A percentile compares a stretch with the other conserved stretches of the same genome.
phyloP scores from a whole-genome alignment of 345 rosid species.

The Barbarea vulgaris region DNA sequence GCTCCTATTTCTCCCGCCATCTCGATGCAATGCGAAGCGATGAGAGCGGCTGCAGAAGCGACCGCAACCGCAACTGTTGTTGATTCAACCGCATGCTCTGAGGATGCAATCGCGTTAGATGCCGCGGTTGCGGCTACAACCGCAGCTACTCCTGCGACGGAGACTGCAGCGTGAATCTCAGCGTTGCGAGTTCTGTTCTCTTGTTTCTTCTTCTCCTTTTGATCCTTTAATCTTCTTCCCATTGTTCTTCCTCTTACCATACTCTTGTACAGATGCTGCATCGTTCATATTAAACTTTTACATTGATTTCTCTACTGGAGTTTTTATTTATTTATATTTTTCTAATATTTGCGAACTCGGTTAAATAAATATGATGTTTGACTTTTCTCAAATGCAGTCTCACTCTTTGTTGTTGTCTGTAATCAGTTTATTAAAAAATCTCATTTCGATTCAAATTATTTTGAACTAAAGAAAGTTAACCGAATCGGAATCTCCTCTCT shows the following conservation, averaged over 20 bases:
- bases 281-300: background rate
- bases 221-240: conserved; percentile 93
- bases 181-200: conserved; percentile 81
- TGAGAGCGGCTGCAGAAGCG: conserved; percentile 88
- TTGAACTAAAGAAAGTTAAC: background rate
- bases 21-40: conserved; percentile 91
- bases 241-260: conserved; percentile 66
- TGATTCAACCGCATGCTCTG: conserved; percentile 45
- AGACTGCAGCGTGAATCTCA: conserved; percentile 82
- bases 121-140: conserved; percentile 81
- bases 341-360: background rate
- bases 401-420: background rate
- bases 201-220: conserved; percentile 88
- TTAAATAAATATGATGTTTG: too few relatives aligned
- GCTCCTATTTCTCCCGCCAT: conserved; percentile 95
- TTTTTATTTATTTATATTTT: background rate
- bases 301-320: background rate
- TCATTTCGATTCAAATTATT: background rate
- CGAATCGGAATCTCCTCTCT: background rate
- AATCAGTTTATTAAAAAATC: background rate
- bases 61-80: conserved; percentile 56
- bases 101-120: conserved; percentile 51
- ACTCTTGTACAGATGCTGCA: conserved; percentile 74
- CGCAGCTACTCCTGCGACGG: conserved; percentile 95
- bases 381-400: too few relatives aligned